These are phyloP conservation scores for Lepiota venenata DNA, from an alignment of 768 basidiomycete genomes.

Conservation along the genomic window DNA sequence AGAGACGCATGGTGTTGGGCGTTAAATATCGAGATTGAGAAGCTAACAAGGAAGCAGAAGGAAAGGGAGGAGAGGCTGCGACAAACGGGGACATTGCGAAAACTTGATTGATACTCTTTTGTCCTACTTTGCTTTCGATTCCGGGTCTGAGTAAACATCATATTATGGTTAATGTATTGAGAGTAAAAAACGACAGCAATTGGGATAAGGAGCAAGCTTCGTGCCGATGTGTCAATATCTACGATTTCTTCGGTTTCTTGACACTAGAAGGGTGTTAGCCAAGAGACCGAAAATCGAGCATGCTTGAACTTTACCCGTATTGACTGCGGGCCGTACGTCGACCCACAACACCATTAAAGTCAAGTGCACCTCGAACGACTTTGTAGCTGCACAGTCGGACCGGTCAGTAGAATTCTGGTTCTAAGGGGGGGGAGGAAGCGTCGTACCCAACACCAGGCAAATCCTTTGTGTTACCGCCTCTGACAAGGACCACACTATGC, in stretches of 20 bases:
- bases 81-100: slow-evolving; percentile 56
- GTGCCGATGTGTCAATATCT: not conserved
- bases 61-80: slow-evolving; percentile 66
- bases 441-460: slow-evolving; percentile 90
- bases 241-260: slow-evolving; percentile 86
- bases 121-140: not conserved
- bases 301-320: slow-evolving; percentile 67
- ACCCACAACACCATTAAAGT: slow-evolving; percentile 88
- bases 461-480: slow-evolving; percentile 96
- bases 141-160: not conserved
- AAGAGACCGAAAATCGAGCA: slow-evolving; percentile 11
- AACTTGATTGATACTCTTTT: slow-evolving; percentile 18
- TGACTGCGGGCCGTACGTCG: slow-evolving; percentile 80
- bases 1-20: slow-evolving; percentile 96
- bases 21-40: slow-evolving; percentile 87
- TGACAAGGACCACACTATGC: slow-evolving; percentile 92
- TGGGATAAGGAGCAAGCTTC: slow-evolving; percentile 8
- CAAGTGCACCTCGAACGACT: slow-evolving; percentile 87
- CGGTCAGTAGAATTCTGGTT: not conserved
- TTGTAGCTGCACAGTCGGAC: slow-evolving; percentile 67
- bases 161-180: slow-evolving; percentile 7
- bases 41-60: slow-evolving; percentile 56
- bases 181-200: not conserved
- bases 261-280: slow-evolving; percentile 34
- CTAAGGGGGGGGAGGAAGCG: slow-evolving; percentile 9